These are phyloP conservation scores for Tinospora cordifolia DNA, from an alignment of 164 flowering plant genomes.

Conservation along the genomic window DNA sequence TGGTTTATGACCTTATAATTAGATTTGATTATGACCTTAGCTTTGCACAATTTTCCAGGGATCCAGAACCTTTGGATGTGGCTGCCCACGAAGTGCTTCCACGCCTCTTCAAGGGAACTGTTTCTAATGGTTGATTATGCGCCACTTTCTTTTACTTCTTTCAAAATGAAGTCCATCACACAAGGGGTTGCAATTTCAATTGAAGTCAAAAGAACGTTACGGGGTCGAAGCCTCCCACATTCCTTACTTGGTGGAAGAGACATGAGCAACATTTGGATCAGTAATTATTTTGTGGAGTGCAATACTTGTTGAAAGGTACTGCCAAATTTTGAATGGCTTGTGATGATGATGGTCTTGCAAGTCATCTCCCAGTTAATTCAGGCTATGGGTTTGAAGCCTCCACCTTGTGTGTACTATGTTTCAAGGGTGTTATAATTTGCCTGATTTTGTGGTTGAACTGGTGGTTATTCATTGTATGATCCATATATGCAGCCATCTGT, in stretches of 20 bases:
- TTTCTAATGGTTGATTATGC: constrained; percentile 7
- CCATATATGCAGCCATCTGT: background rate
- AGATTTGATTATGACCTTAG: background rate
- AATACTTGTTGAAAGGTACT: constrained; percentile 3
- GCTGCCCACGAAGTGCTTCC: constrained; percentile 71
- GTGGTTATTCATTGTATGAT: background rate
- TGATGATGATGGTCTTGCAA: constrained; percentile 9
- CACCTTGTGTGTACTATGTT: background rate
- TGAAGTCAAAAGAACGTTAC: constrained; percentile 1
- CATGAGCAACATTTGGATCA: constrained; percentile 3
- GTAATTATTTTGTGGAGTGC: background rate
- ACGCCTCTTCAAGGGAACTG: constrained; percentile 49
- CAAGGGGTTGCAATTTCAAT: background rate
- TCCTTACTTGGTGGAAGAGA: background rate
- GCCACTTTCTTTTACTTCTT: background rate
- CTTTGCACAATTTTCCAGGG: constrained; percentile 34
- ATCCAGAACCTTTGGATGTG: constrained; percentile 68
- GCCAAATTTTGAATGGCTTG: background rate
- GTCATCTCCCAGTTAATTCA: background rate
- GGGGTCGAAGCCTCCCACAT: background rate
- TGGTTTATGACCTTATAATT: background rate
- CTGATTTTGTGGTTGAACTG: background rate
- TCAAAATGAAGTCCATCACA: background rate
- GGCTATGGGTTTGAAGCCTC: background rate
- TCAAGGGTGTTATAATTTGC: constrained; percentile 6